Conservation (phyloP, 192 early-diverging fungal genomes). For the Pecoramyces ruminantium region DNA sequence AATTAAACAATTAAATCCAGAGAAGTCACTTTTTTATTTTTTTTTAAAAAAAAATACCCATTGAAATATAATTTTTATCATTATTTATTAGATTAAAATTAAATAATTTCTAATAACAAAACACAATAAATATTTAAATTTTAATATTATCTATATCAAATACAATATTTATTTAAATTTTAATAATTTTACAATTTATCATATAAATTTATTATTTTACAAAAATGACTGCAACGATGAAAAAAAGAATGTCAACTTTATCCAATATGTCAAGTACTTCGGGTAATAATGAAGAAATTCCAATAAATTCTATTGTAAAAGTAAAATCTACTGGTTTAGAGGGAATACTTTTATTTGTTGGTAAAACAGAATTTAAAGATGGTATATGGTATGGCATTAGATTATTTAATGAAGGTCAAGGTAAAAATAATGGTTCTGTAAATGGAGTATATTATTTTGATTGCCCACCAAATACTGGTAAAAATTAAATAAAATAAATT, state of each 20-base stretch:
- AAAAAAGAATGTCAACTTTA: not conserved
- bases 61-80: too few relatives aligned
- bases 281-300: not conserved
- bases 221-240: not conserved
- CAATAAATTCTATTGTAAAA: not conserved
- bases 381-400: not conserved
- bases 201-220: too few relatives aligned
- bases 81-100: too few relatives aligned
- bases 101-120: too few relatives aligned
- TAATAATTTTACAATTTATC: too few relatives aligned
- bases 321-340: not conserved
- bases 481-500: too few relatives aligned
- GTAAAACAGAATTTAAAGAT: not conserved
- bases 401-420: not conserved
- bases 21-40: too few relatives aligned
- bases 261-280: not conserved
- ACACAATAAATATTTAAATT: too few relatives aligned
- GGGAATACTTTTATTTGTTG: not conserved
- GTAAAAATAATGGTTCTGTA: not conserved
- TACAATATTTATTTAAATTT: too few relatives aligned
- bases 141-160: too few relatives aligned
- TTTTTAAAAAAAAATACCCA: too few relatives aligned
- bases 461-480: not conserved
- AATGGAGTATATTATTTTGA: not conserved
- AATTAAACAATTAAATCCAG: too few relatives aligned